Evolutionary conservation across 164 flowering plant genomes (phyloP).

Genomic region (Stephania japonica): DNA sequence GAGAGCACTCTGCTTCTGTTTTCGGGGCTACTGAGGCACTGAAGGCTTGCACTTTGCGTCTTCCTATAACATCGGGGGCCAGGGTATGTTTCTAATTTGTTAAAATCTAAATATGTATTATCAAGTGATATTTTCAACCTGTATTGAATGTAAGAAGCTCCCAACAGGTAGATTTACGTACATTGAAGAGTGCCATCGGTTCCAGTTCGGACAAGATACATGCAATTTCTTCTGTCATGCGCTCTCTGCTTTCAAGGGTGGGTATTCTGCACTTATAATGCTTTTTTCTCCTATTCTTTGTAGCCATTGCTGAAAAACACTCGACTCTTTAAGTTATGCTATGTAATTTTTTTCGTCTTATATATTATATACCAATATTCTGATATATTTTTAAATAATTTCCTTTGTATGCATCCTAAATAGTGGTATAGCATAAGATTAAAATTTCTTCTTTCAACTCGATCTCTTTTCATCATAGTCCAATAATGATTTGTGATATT

Average conservation of each 20-base stretch:
- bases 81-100: slow-evolving; percentile 40
- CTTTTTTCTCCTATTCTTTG: background rate
- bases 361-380: background rate
- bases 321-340: background rate
- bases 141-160: slow-evolving; percentile 3
- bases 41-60: slow-evolving; percentile 75
- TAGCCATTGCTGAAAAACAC: background rate
- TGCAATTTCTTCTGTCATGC: slow-evolving; percentile 65
- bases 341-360: background rate
- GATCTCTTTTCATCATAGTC: background rate
- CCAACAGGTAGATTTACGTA: slow-evolving; percentile 62
- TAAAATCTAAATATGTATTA: slow-evolving; percentile 1
- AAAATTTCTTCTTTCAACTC: background rate
- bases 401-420: background rate
- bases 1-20: slow-evolving; percentile 62
- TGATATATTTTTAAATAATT: background rate
- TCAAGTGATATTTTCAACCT: background rate
- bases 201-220: slow-evolving; percentile 87
- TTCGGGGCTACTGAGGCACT: slow-evolving; percentile 63
- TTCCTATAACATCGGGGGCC: slow-evolving; percentile 83
- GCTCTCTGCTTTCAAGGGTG: slow-evolving; percentile 62
- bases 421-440: background rate
- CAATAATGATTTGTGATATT: background rate
- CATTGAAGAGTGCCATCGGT: slow-evolving; percentile 56
- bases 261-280: slow-evolving; percentile 9